Evolutionary conservation across 768 basidiomycete genomes (phyloP).

Genomic region (Amanita rubescens): DNA sequence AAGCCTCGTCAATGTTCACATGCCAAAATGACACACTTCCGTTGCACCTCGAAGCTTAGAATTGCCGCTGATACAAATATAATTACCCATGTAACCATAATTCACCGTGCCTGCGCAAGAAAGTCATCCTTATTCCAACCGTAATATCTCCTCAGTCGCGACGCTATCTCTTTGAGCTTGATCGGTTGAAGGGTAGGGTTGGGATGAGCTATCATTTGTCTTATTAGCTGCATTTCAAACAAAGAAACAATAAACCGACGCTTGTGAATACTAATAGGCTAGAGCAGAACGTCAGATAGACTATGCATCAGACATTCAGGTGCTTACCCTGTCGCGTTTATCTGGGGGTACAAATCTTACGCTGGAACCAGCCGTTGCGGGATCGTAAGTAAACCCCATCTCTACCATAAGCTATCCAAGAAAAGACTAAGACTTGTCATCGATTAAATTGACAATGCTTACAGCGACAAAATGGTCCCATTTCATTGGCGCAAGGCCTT

Average conservation of each 20-base stretch:
- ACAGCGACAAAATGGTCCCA: slow-evolving; percentile 80
- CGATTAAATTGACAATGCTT: slow-evolving; percentile 6
- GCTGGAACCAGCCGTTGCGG: slow-evolving; percentile 73
- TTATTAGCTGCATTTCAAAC: slow-evolving; percentile 2
- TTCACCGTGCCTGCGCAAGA: background rate
- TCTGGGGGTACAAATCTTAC: slow-evolving; percentile 77
- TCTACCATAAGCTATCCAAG: slow-evolving; percentile 59
- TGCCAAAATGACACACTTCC: background rate
- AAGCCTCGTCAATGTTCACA: slow-evolving; percentile 23
- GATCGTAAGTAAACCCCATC: slow-evolving; percentile 70
- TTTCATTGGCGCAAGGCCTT: slow-evolving; percentile 54
- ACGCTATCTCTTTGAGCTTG: slow-evolving; percentile 45
- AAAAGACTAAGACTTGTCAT: background rate
- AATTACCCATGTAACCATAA: background rate
- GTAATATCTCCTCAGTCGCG: slow-evolving; percentile 53
- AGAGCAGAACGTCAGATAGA: background rate
- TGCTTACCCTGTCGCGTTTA: slow-evolving; percentile 30
- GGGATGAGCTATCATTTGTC: slow-evolving; percentile 52
- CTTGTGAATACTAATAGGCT: slow-evolving; percentile 75
- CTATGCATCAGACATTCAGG: background rate
- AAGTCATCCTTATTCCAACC: slow-evolving; percentile 56
- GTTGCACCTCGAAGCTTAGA: background rate
- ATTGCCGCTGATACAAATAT: background rate
- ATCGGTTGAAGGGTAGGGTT: slow-evolving; percentile 52
- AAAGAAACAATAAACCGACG: slow-evolving; percentile 34